Percentiles rank a stretch among this genome's conserved stretches.
Conservation (phyloP, 257 asterid genomes). For the Dorcoceras hygrometricum region DNA sequence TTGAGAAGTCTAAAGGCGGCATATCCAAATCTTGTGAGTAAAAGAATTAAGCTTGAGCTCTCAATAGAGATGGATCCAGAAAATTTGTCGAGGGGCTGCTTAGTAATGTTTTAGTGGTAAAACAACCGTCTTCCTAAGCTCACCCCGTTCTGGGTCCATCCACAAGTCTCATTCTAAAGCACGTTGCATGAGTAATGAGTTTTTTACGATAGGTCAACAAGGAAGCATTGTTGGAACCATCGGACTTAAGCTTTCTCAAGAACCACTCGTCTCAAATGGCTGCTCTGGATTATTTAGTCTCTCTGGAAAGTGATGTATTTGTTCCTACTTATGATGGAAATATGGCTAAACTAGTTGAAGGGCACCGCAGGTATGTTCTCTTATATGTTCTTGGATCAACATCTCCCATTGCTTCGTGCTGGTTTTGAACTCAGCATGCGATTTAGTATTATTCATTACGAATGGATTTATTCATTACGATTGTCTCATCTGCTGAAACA, state of each 20-base stretch:
- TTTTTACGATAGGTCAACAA: conserved; percentile 40
- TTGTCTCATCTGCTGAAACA: background rate
- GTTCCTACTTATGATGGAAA: conserved; percentile 58
- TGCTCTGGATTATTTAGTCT: conserved; percentile 51
- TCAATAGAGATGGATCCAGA: background rate
- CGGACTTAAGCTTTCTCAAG: conserved; percentile 33
- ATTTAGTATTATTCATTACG: background rate
- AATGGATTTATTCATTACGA: background rate
- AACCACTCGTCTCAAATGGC: conserved; percentile 58
- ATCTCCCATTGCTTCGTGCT: background rate
- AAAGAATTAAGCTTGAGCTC: conserved; percentile 1
- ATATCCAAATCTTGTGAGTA: conserved; percentile 44
- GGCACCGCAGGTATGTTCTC: conserved; percentile 47
- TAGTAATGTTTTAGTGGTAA: background rate
- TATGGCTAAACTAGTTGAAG: conserved; percentile 63
- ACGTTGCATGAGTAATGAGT: background rate
- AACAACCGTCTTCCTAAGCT: background rate
- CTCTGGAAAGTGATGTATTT: conserved; percentile 52
- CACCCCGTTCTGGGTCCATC: background rate
- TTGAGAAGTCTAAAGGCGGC: conserved; percentile 37
- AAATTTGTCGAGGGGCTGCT: background rate
- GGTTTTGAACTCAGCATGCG: background rate
- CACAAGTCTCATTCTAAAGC: background rate
- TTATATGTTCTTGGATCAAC: background rate
- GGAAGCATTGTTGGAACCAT: conserved; percentile 43